A percentile compares a stretch with the other conserved stretches of the same genome.
phyloP scores from a whole-genome alignment of 805 yeast genomes.

The Jamesozyma piceae region DNA sequence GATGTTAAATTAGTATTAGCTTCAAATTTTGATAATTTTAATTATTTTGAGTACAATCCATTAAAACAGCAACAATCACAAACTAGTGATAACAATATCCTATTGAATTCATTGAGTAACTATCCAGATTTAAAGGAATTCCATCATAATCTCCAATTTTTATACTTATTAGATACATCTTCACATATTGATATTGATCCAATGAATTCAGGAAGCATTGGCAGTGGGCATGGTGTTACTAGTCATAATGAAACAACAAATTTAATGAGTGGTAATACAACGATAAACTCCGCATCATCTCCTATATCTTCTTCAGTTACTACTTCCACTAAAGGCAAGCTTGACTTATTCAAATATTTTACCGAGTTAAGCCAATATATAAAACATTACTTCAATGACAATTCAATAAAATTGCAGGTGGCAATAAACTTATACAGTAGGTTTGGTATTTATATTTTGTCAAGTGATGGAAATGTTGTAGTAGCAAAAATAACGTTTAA shows the following conservation, averaged over 20 bases:
- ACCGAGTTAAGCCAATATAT: constrained; percentile 23
- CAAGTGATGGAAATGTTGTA: constrained; percentile 4
- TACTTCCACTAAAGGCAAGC: constrained; percentile 10
- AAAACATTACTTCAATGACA: constrained; percentile 14
- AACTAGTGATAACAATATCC: constrained; percentile 16
- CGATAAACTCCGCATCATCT: not conserved
- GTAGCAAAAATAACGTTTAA: constrained; percentile 22
- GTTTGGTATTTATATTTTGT: constrained; percentile 24
- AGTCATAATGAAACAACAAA: not conserved
- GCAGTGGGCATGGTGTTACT: not conserved
- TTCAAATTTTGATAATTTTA: constrained; percentile 30
- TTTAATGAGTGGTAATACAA: not conserved
- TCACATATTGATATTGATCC: constrained; percentile 26
- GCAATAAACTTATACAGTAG: constrained; percentile 21
- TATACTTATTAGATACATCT: constrained; percentile 25
- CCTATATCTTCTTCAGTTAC: not conserved
- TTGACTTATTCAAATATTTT: constrained; percentile 28
- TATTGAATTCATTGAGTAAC: constrained; percentile 23
- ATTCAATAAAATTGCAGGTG: constrained; percentile 12
- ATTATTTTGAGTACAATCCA: constrained; percentile 18
- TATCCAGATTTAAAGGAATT: constrained; percentile 25
- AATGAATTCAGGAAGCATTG: constrained; percentile 7
- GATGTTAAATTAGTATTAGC: constrained; percentile 32
- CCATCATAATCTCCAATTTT: constrained; percentile 26
- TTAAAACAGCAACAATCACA: not conserved